phyloP scores from a whole-genome alignment of 2,329 filamentous ascomycete genomes.

The Teratosphaeria nubilosa region DNA sequence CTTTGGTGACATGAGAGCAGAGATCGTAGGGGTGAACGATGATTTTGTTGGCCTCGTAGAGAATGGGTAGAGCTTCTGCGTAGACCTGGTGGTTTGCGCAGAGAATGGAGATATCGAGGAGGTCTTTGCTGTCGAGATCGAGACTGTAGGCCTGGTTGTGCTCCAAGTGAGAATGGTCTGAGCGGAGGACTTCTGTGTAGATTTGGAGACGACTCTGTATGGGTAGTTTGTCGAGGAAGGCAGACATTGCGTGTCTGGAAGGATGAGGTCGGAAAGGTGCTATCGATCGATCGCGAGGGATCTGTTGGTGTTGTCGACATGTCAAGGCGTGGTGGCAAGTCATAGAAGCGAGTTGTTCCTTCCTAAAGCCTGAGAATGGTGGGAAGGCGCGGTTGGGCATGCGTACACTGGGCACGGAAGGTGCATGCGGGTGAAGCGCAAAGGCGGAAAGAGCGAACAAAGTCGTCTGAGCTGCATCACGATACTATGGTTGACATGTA shows the following conservation, averaged over 20 bases:
- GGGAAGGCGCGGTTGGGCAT: neutral
- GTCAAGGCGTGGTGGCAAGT: neutral
- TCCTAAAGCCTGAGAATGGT: neutral
- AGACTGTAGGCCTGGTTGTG: neutral
- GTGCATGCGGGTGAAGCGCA: neutral
- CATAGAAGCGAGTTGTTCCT: neutral
- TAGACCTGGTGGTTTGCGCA: constrained; percentile 3
- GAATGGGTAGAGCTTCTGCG: constrained; percentile 1
- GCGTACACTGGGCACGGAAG: neutral
- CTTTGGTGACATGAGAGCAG: neutral
- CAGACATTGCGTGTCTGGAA: neutral
- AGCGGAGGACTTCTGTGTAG: neutral
- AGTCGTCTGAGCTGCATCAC: neutral
- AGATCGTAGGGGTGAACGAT: constrained; percentile 3
- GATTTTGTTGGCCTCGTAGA: constrained; percentile 7
- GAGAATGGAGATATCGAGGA: neutral
- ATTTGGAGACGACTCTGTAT: neutral
- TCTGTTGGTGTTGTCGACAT: neutral
- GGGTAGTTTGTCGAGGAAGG: neutral
- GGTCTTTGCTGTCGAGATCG: neutral
- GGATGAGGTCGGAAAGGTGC: neutral
- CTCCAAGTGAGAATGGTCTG: neutral
- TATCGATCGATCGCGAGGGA: neutral
- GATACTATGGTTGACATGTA: neutral
- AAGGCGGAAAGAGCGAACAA: neutral